Evolutionary conservation across 106 monocot species (phyloP).

Genomic region (Triglochin maritima): DNA sequence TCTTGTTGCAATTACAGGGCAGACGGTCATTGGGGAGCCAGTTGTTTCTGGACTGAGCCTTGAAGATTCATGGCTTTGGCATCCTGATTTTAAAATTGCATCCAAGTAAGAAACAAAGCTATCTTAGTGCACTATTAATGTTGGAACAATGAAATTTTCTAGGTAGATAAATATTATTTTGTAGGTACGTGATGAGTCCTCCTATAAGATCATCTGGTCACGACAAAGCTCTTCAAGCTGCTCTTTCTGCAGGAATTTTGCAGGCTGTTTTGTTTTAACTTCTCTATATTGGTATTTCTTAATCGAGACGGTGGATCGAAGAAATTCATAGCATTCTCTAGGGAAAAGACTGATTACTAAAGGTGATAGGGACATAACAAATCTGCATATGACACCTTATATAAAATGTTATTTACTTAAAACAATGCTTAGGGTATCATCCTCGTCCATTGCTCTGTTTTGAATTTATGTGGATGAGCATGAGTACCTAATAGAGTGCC

Average conservation of each 20-base stretch:
- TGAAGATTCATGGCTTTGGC: conserved; percentile 92
- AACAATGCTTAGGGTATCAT: too few species aligned
- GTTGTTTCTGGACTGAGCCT: conserved; percentile 91
- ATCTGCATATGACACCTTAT: too few species aligned
- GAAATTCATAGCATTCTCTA: too few species aligned
- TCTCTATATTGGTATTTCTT: background rate
- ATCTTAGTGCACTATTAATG: background rate
- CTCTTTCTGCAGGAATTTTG: conserved; percentile 79
- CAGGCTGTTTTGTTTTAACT: conserved; percentile 32
- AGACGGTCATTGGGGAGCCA: conserved; percentile 92
- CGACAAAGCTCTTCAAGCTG: conserved; percentile 81
- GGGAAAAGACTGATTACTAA: too few species aligned
- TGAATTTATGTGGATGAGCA: too few species aligned
- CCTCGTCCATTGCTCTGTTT: too few species aligned
- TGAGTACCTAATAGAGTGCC: too few species aligned
- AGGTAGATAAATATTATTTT: background rate
- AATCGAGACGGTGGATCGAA: too few species aligned
- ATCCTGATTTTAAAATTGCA: conserved; percentile 82
- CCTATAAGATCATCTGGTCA: conserved; percentile 84
- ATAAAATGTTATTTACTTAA: too few species aligned
- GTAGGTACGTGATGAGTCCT: conserved; percentile 97
- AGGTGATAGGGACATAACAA: too few species aligned
- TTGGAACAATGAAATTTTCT: too few species aligned
- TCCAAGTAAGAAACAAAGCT: conserved; percentile 42
- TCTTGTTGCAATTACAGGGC: conserved; percentile 39